Base-by-base conservation (phyloP, 2,329 filamentous ascomycete genomes). In the Talaromyces sp. region DNA sequence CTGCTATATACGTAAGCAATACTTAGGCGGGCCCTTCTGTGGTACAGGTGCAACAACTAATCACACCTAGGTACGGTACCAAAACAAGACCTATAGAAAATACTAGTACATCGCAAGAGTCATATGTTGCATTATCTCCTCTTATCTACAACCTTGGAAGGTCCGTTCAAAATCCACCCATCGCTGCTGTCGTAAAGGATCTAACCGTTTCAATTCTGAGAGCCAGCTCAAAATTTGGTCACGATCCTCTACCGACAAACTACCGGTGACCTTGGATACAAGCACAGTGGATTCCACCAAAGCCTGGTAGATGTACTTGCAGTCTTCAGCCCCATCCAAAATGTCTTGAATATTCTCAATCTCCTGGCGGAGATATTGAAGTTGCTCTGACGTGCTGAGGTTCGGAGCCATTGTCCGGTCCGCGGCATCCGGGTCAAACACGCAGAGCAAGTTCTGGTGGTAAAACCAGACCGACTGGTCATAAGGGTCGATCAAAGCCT, bases 381-480 rank as follows among this genome's bases (percentile, higher is more conserved):
- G 69, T 43, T 88, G 84, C 51, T 93, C 84, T 8, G 81, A 74
- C 5, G 77, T 69, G 1, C 80, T 80, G 27, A 96, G 75, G 33
- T 83, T 79, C 0, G 85, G 84, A 13, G 86, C 82, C 62, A 96
- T 88, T 9, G 82, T 82, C 17, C 80, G 75, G 2, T 75, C 67
- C 13, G 77, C 74, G 13, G 69, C 76, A 44, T 74, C 76, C 64
- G 77, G 80, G 47, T 81, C 77, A 63, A 89, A 77, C 66, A 86
- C 88, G 54, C 86, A 82, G 75, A 97, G 85, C 52, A 97, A 77
- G 66, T 88, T 96, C 63, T 94, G 89, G 70, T 97, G 91, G 68
- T 99, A 97, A 72, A 95, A 96, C 92, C 94, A 99, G 5, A 97
- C 80, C 16, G 91, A 96, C 69, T 97, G 93, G 68, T 97, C 93